These are phyloP conservation scores for Flaveria sonorensis DNA, from an alignment of 129 eudicot genomes.

Conservation along the genomic window DNA sequence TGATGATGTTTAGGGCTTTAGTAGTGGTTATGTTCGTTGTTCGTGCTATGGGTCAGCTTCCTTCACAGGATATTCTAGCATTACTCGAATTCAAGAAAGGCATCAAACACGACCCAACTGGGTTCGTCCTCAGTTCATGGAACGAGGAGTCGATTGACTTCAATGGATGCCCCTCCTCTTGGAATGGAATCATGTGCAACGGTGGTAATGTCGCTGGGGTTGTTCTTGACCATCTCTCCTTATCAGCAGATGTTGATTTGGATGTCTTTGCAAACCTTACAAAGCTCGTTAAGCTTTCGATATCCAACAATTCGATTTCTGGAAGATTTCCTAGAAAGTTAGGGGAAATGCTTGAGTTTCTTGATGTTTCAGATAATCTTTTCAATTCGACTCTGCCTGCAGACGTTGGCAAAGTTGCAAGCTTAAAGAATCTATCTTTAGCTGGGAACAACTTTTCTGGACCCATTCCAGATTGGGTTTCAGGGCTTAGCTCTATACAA, in stretches of 20 bases:
- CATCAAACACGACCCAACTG: conserved; percentile 90
- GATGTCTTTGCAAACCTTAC: conserved; percentile 78
- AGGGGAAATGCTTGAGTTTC: conserved; percentile 67
- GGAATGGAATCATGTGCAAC: conserved; percentile 99
- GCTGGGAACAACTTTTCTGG: conserved; percentile 93
- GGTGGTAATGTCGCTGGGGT: conserved; percentile 98
- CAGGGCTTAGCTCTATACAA: conserved; percentile 64
- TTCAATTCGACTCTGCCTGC: conserved; percentile 67
- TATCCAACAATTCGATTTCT: conserved; percentile 79
- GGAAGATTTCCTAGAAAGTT: conserved; percentile 67
- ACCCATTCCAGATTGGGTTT: conserved; percentile 66
- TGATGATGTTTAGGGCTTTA: conserved; percentile 59
- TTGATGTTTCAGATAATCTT: conserved; percentile 73
- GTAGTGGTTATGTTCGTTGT: conserved; percentile 41
- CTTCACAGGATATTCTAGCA: conserved; percentile 90
- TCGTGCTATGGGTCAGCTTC: conserved; percentile 72
- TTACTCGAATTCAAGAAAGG: conserved; percentile 94
- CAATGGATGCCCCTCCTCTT: conserved; percentile 97
- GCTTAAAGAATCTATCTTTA: conserved; percentile 73
- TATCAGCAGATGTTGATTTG: conserved; percentile 81
- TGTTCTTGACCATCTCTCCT: conserved; percentile 73
- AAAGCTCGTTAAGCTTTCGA: conserved; percentile 77
- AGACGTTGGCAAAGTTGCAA: conserved; percentile 56
- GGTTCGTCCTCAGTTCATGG: conserved; percentile 87
- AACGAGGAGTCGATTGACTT: conserved; percentile 97